Conservation (phyloP, 2,329 filamentous ascomycete species). For the Calycina herbarum region DNA sequence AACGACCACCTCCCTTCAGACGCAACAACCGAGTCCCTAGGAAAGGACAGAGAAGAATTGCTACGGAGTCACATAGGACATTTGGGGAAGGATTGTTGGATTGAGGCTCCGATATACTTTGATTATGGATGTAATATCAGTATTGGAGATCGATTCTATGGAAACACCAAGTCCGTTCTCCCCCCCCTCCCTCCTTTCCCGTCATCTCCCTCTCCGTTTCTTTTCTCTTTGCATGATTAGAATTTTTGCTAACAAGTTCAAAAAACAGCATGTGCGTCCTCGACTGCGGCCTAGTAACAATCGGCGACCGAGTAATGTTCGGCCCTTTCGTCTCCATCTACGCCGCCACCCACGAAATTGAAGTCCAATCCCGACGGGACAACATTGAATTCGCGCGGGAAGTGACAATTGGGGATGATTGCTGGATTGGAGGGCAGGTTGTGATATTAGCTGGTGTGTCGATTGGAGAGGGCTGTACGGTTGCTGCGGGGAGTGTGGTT, state of each 20-base stretch:
- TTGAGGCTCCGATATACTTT: conserved; percentile 62
- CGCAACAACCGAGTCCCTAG: conserved; percentile 43
- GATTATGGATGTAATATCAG: conserved; percentile 68
- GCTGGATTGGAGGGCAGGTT: conserved; percentile 53
- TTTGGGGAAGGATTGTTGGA: conserved; percentile 52
- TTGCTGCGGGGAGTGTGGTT: conserved; percentile 52
- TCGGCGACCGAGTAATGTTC: conserved; percentile 43
- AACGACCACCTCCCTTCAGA: conserved; percentile 56
- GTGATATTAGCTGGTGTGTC: conserved; percentile 53
- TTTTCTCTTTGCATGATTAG: too few species aligned
- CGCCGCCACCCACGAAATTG: conserved; percentile 70
- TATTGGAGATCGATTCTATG: conserved; percentile 63
- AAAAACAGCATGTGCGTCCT: conserved; percentile 45
- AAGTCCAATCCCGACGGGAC: conserved; percentile 51
- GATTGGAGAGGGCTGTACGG: conserved; percentile 52
- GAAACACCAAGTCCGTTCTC: conserved; percentile 52
- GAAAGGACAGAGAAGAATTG: conserved; percentile 44
- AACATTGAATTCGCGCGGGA: conserved; percentile 47
- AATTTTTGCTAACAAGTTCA: background rate
- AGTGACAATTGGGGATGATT: conserved; percentile 52
- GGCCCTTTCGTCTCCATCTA: conserved; percentile 72
- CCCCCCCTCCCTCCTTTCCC: background rate
- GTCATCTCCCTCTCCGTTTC: too few species aligned
- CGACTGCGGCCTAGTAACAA: conserved; percentile 67
- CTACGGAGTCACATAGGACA: conserved; percentile 51